Percentiles rank a stretch among this genome's conserved stretches.
Conservation (phyloP, 2,329 filamentous ascomycete species). For the Passalora sequoiae region DNA sequence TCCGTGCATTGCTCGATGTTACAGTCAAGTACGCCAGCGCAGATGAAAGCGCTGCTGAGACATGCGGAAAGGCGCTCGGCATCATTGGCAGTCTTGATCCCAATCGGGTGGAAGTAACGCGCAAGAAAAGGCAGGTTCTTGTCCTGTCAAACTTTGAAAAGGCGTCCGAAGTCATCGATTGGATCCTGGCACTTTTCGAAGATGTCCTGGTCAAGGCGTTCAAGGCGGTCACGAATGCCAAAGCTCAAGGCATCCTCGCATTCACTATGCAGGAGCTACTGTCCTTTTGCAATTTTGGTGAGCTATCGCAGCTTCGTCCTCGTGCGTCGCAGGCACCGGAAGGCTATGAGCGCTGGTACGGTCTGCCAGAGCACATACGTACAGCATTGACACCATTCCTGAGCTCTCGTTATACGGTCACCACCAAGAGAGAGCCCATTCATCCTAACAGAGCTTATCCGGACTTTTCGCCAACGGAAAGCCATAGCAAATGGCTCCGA, state of each 20-base stretch:
- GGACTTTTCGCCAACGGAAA: slow-evolving; percentile 63
- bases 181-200: slow-evolving; percentile 78
- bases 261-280: slow-evolving; percentile 93
- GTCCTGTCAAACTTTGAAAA: slow-evolving; percentile 81
- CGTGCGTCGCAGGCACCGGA: slow-evolving; percentile 53
- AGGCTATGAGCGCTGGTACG: slow-evolving; percentile 68
- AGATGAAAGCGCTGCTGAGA: slow-evolving; percentile 60
- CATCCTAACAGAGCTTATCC: slow-evolving; percentile 56
- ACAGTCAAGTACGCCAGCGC: slow-evolving; percentile 71
- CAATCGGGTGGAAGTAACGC: slow-evolving; percentile 75
- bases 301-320: slow-evolving; percentile 48
- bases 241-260: slow-evolving; percentile 82
- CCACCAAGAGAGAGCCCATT: slow-evolving; percentile 32
- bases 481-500: slow-evolving; percentile 77
- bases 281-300: slow-evolving; percentile 67
- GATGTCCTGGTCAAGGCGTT: slow-evolving; percentile 88
- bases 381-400: slow-evolving; percentile 86
- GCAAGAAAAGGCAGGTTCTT: slow-evolving; percentile 76
- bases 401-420: slow-evolving; percentile 73
- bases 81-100: slow-evolving; percentile 88
- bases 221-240: slow-evolving; percentile 80
- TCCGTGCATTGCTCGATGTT: slow-evolving; percentile 77
- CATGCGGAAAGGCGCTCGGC: slow-evolving; percentile 79
- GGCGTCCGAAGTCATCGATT: slow-evolving; percentile 73
- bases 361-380: slow-evolving; percentile 69